These are phyloP conservation scores for Articulospora tetracladia DNA, from an alignment of 495 filamentous ascomycete genomes.

Conservation along the genomic window DNA sequence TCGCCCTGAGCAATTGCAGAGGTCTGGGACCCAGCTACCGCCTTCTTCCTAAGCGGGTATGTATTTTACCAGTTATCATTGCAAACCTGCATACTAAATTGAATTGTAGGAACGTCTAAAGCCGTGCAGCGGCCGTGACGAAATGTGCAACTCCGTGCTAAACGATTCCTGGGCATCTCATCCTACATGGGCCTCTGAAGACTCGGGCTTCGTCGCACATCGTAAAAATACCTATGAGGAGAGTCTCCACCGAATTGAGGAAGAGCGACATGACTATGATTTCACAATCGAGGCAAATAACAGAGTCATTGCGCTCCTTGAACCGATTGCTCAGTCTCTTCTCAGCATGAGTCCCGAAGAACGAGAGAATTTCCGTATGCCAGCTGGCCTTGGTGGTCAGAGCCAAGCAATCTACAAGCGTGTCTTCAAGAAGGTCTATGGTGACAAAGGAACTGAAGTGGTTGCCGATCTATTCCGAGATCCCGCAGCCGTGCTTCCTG, in stretches of 20 bases:
- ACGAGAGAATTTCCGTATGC: conserved; percentile 67
- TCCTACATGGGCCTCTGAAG: conserved; percentile 98
- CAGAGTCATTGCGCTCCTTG: conserved; percentile 90
- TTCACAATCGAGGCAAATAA: conserved; percentile 93
- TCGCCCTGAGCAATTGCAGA: conserved; percentile 89
- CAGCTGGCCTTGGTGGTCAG: conserved; percentile 81
- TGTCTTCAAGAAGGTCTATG: conserved; percentile 98
- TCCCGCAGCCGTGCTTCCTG: conserved; percentile 78
- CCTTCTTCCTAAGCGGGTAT: conserved; percentile 70
- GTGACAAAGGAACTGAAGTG: conserved; percentile 77
- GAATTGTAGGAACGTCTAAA: conserved; percentile 68
- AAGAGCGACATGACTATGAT: conserved; percentile 98
- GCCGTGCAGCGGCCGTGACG: conserved; percentile 87
- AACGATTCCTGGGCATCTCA: conserved; percentile 99
- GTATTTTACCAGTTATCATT: no score
- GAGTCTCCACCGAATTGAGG: conserved; percentile 89
- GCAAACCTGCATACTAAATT: conserved; percentile 1
- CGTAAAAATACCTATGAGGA: conserved; percentile 95
- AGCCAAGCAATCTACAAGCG: conserved; percentile 95
- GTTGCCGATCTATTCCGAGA: conserved; percentile 76
- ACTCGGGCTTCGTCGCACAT: conserved; percentile 96
- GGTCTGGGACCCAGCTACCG: conserved; percentile 93
- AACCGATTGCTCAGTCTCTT: conserved; percentile 89
- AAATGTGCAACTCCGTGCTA: conserved; percentile 83
- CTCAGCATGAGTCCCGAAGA: conserved; percentile 68